Evolutionary conservation across 192 early-diverging fungal genomes (phyloP), one percentile per base, ranked within the genome.

Genomic region (Mortierella antarctica): DNA sequence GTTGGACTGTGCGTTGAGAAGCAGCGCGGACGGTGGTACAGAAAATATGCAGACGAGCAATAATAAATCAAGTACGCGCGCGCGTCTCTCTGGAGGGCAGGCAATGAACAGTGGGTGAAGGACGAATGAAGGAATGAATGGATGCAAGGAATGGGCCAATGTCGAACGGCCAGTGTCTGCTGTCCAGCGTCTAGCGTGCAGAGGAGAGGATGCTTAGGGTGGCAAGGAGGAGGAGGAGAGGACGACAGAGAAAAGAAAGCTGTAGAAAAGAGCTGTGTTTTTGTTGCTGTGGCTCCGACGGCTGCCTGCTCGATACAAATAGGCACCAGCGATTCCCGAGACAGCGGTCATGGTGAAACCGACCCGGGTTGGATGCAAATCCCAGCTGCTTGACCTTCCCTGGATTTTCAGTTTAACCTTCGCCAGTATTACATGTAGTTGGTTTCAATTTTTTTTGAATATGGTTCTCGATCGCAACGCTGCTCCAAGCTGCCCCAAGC

Each of bases 1-100:
- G 60, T 21, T 49, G 18, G 60, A 62, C 60, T 21, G 60, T 42
- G 57, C 57, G 57, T 59, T 31, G 45, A 17, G 45, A 47, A 62
- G 17, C 2, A 61, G 11, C 9, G 42, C 23, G 42, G 42, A 61
- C 6, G 20, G 59, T 44, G 21, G 8, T 4, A 20, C 13, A 46
- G 12, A 31, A 49, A 49, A 14, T 5, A 59, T 4, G 57, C 13
- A 41, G 5, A n/a, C 39, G 57, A 59, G 57, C 57, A 59, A 59
- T 42, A 17, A 40, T 20, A 62, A 49, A 23, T 4, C 9, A 23
- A 21, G 46, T 31, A 45, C 40, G 46, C 23, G 20, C 46, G 14
- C 12, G 62, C 39, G n/a, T 31, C 3, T 31, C 31, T 3, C 31
- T 31, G 31, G 31, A 31, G 3, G 31, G 31, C 31, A 39, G 2